A percentile compares a stretch with the other conserved stretches of the same genome.
Evolutionary conservation across 345 rosid genomes (phyloP).

Genomic region (Balakata baccata): DNA sequence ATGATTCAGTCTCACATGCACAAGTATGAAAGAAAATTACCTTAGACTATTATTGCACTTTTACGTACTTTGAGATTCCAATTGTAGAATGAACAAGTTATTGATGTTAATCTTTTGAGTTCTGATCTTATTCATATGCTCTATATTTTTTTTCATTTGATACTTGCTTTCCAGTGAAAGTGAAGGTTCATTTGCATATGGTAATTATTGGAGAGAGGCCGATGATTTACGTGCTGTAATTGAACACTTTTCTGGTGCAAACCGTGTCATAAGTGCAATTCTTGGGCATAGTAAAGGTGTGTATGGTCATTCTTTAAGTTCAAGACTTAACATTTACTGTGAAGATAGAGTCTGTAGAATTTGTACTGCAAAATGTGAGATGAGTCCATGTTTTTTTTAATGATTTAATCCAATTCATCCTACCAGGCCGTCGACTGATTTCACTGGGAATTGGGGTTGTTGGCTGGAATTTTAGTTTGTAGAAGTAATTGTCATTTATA

Average conservation of each 20-base stretch:
- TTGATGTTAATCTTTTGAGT: background rate
- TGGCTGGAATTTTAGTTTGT: background rate
- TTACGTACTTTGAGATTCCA: background rate
- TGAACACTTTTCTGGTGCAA: constrained; percentile 22
- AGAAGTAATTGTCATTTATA: background rate
- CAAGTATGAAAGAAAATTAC: background rate
- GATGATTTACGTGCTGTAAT: constrained; percentile 27
- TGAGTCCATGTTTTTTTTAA: background rate
- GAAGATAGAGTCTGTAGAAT: background rate
- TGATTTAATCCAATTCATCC: background rate
- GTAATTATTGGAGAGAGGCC: constrained; percentile 24
- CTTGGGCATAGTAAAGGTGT: constrained; percentile 32
- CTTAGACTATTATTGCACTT: too few relatives aligned
- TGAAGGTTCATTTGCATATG: constrained; percentile 25
- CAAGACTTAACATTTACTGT: background rate
- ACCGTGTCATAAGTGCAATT: constrained; percentile 19
- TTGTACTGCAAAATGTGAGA: background rate
- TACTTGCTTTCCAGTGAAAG: constrained; percentile 20
- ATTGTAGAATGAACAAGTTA: background rate
- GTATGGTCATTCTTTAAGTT: background rate
- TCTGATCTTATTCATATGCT: background rate
- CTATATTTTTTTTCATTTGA: background rate
- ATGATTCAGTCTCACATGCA: background rate
- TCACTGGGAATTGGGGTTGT: background rate
- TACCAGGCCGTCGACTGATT: background rate